Evolutionary conservation across 2,329 filamentous ascomycete species (phyloP), one percentile per base, ranked within the genome.

Genomic region (Shiraia sp.): DNA sequence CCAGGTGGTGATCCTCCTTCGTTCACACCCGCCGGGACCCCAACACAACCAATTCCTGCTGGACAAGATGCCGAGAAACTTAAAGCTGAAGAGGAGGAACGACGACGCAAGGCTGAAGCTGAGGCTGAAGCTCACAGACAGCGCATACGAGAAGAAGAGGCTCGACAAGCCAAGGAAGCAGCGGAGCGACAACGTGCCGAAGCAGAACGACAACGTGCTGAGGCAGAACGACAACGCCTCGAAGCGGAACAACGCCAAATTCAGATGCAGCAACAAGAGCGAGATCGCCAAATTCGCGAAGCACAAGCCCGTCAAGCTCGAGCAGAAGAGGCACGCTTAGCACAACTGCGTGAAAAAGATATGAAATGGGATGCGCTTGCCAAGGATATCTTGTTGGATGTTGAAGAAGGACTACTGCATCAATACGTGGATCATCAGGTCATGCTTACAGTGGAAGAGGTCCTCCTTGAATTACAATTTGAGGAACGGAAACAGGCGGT

Each of bases 381-480:
- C 4, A 47, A 54, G 4, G 65, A 68, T 30, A 34, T 75, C 12
- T 60, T 72, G n/a, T 52, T 68, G 2, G 61, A 70, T 22, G 56
- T 61, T 0, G 53, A 57, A n/a, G 51, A 61, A 2, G 75, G 75
- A n/a, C 56, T 76, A 14, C 50, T 77, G 25, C 59, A 70, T 40
- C 74, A 77, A 40, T 76, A 69, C 41, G 52, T 77, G 17, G 72
- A 75, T 30, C 71, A 69, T 32, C 53, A 57, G 32, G 59, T 70
- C 16, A 52, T 57, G 4, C 57, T 63, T 9, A 57, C 71, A 9
- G 64, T 72, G n/a, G 53, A 58, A 3, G 56, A 63, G 24, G 63
- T 63, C 32, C 42, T 68, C 35, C 43, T 69, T 10, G 14, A 15
- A 10, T 27, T 19, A 22, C 6, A 34, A 16, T 30, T 70, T 40